phyloP scores from a whole-genome alignment of 148 eudicot species.

The Camellia japonica region DNA sequence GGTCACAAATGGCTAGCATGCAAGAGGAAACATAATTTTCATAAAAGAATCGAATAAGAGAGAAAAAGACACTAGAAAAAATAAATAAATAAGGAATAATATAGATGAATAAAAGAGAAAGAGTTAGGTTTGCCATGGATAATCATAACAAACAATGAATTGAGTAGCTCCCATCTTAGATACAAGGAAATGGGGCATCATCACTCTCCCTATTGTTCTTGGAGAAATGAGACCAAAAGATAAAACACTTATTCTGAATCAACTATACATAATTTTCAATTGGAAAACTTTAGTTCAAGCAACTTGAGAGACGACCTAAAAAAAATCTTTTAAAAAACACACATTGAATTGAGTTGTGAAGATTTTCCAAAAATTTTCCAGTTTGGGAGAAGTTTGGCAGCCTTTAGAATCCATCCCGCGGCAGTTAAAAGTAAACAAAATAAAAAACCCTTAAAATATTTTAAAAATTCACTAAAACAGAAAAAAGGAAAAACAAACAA shows the following conservation, averaged over 20 bases:
- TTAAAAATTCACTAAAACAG: too few species aligned
- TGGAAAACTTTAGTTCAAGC: neutral
- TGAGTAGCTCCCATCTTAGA: neutral
- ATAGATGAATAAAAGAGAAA: neutral
- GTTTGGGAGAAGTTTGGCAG: neutral
- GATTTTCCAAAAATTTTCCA: neutral
- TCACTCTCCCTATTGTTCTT: neutral
- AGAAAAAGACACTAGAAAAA: neutral
- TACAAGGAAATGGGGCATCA: neutral
- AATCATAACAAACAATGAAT: neutral
- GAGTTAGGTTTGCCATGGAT: neutral
- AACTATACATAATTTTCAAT: neutral
- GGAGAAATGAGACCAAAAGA: conserved; percentile 2
- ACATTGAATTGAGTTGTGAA: neutral
- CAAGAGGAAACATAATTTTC: neutral
- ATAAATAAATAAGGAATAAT: neutral
- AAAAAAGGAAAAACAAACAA: too few species aligned
- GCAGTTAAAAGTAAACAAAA: neutral
- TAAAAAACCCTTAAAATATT: too few species aligned
- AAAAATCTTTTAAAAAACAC: neutral
- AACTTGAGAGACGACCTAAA: neutral
- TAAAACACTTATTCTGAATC: neutral
- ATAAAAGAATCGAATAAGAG: neutral
- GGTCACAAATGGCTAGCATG: neutral
- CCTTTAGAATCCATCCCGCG: neutral